Percentiles rank a stretch among this genome's conserved stretches.
These are phyloP conservation scores for Alternaria postmessia DNA, from an alignment of 2,329 filamentous ascomycete genomes.

Conservation along the genomic window DNA sequence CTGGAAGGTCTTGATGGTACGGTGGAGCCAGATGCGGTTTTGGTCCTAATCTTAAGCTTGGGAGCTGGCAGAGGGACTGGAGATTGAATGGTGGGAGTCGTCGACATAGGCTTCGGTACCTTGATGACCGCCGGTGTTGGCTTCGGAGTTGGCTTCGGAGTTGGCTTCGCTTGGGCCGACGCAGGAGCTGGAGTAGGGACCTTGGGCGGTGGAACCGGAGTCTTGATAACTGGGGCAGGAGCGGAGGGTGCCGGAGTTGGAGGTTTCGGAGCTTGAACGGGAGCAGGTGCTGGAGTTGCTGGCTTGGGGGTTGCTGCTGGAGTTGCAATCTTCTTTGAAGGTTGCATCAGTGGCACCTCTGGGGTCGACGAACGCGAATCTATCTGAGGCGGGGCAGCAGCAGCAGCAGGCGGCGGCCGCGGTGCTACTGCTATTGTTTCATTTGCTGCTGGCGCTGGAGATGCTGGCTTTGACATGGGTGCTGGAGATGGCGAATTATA, in stretches of 20 bases:
- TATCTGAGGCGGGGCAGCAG: conserved; percentile 21
- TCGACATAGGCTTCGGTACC: conserved; percentile 25
- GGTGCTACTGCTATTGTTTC: not conserved
- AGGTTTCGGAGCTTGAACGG: not conserved
- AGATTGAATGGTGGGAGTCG: conserved; percentile 34
- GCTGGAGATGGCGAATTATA: conserved; percentile 27
- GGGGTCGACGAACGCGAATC: conserved; percentile 29
- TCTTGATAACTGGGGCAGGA: not conserved
- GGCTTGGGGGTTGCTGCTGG: conserved; percentile 27
- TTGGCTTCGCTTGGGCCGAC: conserved; percentile 15
- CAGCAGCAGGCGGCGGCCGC: not conserved
- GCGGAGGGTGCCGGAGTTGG: not conserved
- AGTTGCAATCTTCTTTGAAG: conserved; percentile 27
- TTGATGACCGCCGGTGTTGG: conserved; percentile 24
- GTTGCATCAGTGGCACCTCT: conserved; percentile 26
- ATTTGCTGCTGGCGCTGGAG: conserved; percentile 19
- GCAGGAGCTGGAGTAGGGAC: conserved; percentile 16
- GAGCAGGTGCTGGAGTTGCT: conserved; percentile 11
- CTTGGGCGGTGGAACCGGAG: conserved; percentile 12
- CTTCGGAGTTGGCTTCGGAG: conserved; percentile 8
- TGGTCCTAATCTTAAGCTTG: conserved; percentile 41
- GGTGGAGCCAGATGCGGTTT: conserved; percentile 24
- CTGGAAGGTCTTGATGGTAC: conserved; percentile 18
- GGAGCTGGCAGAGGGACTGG: conserved; percentile 35
- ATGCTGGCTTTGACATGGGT: conserved; percentile 24